Percentiles rank a stretch among this genome's conserved stretches.
Evolutionary conservation across 495 filamentous ascomycete species (phyloP).

Genomic region (Collariella sp.): DNA sequence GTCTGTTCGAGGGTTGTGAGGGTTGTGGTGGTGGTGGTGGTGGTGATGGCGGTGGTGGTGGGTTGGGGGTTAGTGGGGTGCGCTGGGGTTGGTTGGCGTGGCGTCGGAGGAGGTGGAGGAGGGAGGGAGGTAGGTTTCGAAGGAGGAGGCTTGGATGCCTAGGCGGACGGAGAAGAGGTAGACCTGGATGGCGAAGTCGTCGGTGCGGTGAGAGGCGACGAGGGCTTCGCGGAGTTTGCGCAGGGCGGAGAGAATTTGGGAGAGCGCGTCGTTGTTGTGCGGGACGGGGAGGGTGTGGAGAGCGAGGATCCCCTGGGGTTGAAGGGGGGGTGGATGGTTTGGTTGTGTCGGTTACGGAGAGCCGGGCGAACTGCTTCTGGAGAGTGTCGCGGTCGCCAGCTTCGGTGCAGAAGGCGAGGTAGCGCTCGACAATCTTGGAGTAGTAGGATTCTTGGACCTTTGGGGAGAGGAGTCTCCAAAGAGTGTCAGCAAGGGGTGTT

Average conservation of each 20-base stretch:
- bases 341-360: slow-evolving; percentile 36
- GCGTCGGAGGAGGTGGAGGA: slow-evolving; percentile 61
- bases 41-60: slow-evolving; percentile 9
- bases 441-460: slow-evolving; percentile 77
- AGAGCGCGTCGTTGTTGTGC: slow-evolving; percentile 10
- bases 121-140: slow-evolving; percentile 85
- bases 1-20: slow-evolving; percentile 60
- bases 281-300: neutral
- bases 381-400: slow-evolving; percentile 58
- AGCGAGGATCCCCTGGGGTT: neutral
- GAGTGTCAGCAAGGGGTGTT: slow-evolving; percentile 9
- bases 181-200: slow-evolving; percentile 60
- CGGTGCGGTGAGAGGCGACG: slow-evolving; percentile 58
- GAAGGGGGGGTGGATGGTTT: slow-evolving; percentile 1
- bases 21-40: slow-evolving; percentile 54
- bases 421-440: slow-evolving; percentile 73
- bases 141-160: slow-evolving; percentile 66
- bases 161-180: slow-evolving; percentile 76
- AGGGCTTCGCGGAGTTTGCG: slow-evolving; percentile 88
- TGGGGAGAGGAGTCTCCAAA: slow-evolving; percentile 59
- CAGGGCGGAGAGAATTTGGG: slow-evolving; percentile 56
- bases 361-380: slow-evolving; percentile 60
- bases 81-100: slow-evolving; percentile 23
- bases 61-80: slow-evolving; percentile 31
- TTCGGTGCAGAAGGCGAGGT: slow-evolving; percentile 74